Evolutionary conservation across 192 early-diverging fungal species (phyloP).

Genomic region (Piromyces finnis): DNA sequence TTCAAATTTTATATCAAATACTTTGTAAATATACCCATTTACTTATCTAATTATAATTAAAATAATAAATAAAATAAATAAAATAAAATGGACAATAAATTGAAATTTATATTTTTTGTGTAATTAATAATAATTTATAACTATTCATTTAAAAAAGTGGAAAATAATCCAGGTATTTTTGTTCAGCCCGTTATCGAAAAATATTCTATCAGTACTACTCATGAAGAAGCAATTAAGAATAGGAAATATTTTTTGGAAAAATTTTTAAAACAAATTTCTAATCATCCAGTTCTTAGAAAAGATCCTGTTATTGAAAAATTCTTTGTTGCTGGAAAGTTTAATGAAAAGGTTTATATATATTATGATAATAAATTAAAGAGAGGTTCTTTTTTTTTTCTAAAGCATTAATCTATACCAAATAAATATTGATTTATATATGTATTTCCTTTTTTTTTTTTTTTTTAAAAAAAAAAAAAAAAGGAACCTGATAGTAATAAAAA

Average conservation of each 20-base stretch:
- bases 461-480: no score
- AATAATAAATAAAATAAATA: no score
- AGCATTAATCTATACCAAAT: no score
- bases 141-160: background rate
- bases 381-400: no score
- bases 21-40: no score
- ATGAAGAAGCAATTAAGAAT: background rate
- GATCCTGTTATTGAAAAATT: background rate
- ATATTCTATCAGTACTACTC: background rate
- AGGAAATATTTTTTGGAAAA: background rate
- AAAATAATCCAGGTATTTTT: background rate
- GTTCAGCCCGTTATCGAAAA: background rate
- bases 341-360: background rate
- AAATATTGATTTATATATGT: no score
- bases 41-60: no score
- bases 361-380: no score
- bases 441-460: no score
- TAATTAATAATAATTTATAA: no score
- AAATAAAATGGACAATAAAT: no score
- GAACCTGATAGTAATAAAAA: background rate
- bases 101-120: no score
- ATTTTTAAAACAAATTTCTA: background rate
- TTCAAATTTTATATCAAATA: background rate
- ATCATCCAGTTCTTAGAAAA: background rate
- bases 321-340: background rate